phyloP scores from a whole-genome alignment of 176 grass and related monocot genomes.

The Bonia amplexicaulis region DNA sequence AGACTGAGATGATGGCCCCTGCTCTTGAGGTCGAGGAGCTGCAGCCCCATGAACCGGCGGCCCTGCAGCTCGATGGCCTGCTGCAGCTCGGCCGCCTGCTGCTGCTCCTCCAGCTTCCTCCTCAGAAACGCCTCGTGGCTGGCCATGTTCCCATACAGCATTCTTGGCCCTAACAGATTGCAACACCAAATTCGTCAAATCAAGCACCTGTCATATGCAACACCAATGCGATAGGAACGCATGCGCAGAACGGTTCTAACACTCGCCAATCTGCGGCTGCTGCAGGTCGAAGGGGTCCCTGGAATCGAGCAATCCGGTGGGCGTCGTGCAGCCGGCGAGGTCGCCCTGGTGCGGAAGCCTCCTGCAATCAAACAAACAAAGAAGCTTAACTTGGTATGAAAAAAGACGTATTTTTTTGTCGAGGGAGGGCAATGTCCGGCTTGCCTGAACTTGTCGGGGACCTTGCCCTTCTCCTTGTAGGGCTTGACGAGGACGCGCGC shows the following conservation, averaged over 20 bases:
- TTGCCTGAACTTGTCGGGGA: slow-evolving; percentile 77
- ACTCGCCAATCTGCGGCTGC: slow-evolving; percentile 63
- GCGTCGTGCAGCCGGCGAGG: slow-evolving; percentile 45
- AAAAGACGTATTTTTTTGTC: neutral
- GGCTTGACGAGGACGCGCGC: slow-evolving; percentile 90
- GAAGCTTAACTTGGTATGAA: no score
- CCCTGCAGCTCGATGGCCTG: slow-evolving; percentile 67
- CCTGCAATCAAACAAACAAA: slow-evolving; percentile 9
- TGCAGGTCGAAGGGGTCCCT: slow-evolving; percentile 61
- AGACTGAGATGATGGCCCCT: slow-evolving; percentile 26
- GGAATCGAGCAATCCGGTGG: slow-evolving; percentile 51
- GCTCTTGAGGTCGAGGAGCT: slow-evolving; percentile 51
- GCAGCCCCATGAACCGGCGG: slow-evolving; percentile 59
- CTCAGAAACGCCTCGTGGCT: slow-evolving; percentile 56
- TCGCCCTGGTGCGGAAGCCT: slow-evolving; percentile 45
- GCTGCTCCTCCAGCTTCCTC: slow-evolving; percentile 69
- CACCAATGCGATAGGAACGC: neutral
- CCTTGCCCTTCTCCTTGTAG: slow-evolving; percentile 94
- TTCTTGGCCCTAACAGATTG: slow-evolving; percentile 42
- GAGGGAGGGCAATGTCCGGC: neutral
- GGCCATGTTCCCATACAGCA: slow-evolving; percentile 37
- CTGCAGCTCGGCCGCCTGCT: slow-evolving; percentile 58
- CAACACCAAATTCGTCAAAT: neutral
- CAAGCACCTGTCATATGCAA: neutral
- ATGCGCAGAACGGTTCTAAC: neutral